These are phyloP conservation scores for Kodamaea derodonti DNA, from an alignment of 1,139 yeast genomes.

Conservation along the genomic window DNA sequence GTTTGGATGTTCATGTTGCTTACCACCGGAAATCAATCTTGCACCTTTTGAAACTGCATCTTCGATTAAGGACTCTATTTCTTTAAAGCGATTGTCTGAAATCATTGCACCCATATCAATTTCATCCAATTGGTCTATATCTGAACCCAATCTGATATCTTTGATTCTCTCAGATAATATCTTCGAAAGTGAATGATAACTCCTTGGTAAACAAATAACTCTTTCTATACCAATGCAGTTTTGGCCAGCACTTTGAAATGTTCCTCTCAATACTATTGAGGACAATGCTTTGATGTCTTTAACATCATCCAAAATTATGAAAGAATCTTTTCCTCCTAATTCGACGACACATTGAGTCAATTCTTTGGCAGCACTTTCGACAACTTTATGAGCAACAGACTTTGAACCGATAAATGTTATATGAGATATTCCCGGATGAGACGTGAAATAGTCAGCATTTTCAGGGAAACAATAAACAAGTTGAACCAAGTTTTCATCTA, in stretches of 20 bases:
- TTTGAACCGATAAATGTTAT: constrained; percentile 95
- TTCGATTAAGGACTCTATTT: constrained; percentile 58
- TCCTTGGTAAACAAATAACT: constrained; percentile 69
- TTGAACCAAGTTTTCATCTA: constrained; percentile 80
- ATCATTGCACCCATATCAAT: constrained; percentile 97
- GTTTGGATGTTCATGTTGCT: constrained; percentile 75
- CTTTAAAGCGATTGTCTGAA: constrained; percentile 66
- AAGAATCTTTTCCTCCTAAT: constrained; percentile 93
- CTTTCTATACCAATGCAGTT: constrained; percentile 97
- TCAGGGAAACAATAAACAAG: constrained; percentile 76
- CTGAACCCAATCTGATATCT: constrained; percentile 75
- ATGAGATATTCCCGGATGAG: constrained; percentile 79
- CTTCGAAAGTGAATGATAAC: constrained; percentile 59
- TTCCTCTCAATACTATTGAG: constrained; percentile 85
- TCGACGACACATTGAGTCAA: constrained; percentile 93
- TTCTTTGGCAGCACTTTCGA: constrained; percentile 73
- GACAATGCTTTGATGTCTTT: constrained; percentile 57
- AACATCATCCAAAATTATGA: constrained; percentile 75
- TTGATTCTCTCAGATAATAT: constrained; percentile 57
- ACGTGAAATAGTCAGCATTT: constrained; percentile 79
- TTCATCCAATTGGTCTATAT: constrained; percentile 82
- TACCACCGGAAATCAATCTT: constrained; percentile 71
- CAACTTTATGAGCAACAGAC: constrained; percentile 86
- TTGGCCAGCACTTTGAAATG: constrained; percentile 96
- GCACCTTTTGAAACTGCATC: constrained; percentile 87